phyloP scores from a whole-genome alignment of 768 basidiomycete species.

The Serendipita sp. region DNA sequence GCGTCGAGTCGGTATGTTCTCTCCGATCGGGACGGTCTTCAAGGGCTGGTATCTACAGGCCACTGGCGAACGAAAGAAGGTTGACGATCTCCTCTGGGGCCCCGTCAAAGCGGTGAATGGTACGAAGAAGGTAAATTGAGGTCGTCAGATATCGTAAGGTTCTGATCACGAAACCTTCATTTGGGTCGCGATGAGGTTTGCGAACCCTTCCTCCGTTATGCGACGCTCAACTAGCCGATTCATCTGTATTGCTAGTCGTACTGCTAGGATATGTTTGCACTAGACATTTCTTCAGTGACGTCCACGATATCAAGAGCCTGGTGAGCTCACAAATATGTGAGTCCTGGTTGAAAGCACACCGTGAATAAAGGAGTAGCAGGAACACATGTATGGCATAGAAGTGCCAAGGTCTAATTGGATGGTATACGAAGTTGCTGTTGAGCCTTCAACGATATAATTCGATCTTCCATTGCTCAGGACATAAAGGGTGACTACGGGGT shows the following conservation, averaged over 20 bases:
- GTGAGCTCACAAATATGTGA: background rate
- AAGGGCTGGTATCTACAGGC: constrained; percentile 20
- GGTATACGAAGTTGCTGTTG: background rate
- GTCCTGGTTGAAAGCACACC: background rate
- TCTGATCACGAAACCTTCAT: background rate
- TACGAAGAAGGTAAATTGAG: background rate
- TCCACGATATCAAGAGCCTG: background rate
- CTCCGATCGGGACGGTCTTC: constrained; percentile 30
- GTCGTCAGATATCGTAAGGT: background rate
- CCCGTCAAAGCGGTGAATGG: background rate
- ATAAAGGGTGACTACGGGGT: background rate
- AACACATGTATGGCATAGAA: background rate
- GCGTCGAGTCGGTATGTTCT: constrained; percentile 67
- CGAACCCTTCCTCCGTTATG: background rate
- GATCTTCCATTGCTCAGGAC: background rate
- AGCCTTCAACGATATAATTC: background rate
- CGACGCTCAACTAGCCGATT: background rate
- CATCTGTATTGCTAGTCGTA: background rate
- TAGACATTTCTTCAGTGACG: background rate
- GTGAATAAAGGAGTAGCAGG: background rate
- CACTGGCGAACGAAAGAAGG: background rate
- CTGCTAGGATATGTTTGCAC: constrained; percentile 3
- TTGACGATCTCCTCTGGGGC: background rate
- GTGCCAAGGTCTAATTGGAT: background rate
- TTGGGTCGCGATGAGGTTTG: background rate